Evolutionary conservation across 164 flowering plant species (phyloP), one percentile per base, ranked within the genome.

Genomic region (Kingdonia uniflora): DNA sequence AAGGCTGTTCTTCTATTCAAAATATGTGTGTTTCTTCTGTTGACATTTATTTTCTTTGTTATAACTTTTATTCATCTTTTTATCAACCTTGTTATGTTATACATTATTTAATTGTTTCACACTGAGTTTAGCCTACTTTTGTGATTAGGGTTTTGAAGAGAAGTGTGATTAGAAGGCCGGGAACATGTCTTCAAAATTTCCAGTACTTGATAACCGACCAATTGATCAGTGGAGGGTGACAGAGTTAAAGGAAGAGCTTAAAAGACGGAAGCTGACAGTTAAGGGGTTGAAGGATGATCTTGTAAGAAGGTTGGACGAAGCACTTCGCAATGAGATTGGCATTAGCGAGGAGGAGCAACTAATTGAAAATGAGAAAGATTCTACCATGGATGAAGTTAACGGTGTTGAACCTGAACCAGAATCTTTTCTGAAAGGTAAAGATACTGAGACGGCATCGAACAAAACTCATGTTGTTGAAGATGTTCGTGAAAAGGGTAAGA

Each of bases 221-320:
- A 76, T 90, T 70, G 87, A 90, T 64, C 87, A 86, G 51, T 86
- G 94, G 97, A 90, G 75, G 68, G 97, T 90, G 37, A 72, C 84
- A 13, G 97, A 87, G 71, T 64, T 90, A 57, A 90, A 80, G 66
- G 95, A 87, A 55, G 97, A 90, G 71, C 97, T 90, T 19, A 80
- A 69, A 73, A 84, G 66, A 54, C 68, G 97, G 66, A 84, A 67
- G 45, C 65, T 90, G 62, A 65, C 65, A 16, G 72, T 72, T 14
- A 77, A 59, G 69, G 97, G 95, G 42, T 67, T 87, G 74, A 90
- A 90, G 71, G 95, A 80, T 17, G 97, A 90, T 56, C 63, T 90
- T 69, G 58, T 90, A 5, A 82, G 58, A 55, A 75, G 95, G 2
- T 65, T 90, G 61, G 80, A 76, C 68, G 82, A 80, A 67, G 81